Conservation (phyloP, 768 basidiomycete genomes). For the Daedaleopsis sinensis region DNA sequence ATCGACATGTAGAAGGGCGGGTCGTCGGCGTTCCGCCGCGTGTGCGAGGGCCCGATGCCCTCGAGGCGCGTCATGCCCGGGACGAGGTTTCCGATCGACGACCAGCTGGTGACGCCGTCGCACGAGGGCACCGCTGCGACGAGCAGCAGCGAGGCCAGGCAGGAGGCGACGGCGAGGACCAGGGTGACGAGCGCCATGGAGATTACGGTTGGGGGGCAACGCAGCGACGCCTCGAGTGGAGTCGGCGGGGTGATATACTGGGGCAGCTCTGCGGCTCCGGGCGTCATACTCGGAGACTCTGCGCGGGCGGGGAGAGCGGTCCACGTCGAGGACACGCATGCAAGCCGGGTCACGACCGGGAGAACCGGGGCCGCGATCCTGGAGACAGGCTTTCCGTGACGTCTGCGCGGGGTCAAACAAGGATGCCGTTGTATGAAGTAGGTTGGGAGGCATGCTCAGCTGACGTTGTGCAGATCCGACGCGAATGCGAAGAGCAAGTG, state of each 20-base stretch:
- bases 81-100: conserved; percentile 25
- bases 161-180: conserved; percentile 13
- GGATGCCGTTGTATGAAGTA: background rate
- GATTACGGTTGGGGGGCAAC: background rate
- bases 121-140: conserved; percentile 26
- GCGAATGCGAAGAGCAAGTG: background rate
- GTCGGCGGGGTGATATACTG: conserved; percentile 1
- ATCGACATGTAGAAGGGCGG: conserved; percentile 25
- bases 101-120: conserved; percentile 27
- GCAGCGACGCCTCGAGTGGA: background rate
- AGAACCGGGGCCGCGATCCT: conserved; percentile 7
- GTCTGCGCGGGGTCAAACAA: conserved; percentile 9
- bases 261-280: background rate
- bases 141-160: conserved; percentile 9
- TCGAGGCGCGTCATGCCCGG: conserved; percentile 29
- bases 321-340: conserved; percentile 10
- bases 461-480: conserved; percentile 5
- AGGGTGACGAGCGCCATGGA: conserved; percentile 13
- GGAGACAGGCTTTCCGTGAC: conserved; percentile 9
- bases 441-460: background rate
- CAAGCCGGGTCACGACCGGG: conserved; percentile 11
- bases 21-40: conserved; percentile 1
- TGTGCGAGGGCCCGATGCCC: conserved; percentile 20
- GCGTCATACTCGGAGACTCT: conserved; percentile 14
- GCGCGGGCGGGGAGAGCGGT: background rate